These are phyloP conservation scores for Penicillium sp. DNA, from an alignment of 2,329 filamentous ascomycete genomes.

Conservation along the genomic window DNA sequence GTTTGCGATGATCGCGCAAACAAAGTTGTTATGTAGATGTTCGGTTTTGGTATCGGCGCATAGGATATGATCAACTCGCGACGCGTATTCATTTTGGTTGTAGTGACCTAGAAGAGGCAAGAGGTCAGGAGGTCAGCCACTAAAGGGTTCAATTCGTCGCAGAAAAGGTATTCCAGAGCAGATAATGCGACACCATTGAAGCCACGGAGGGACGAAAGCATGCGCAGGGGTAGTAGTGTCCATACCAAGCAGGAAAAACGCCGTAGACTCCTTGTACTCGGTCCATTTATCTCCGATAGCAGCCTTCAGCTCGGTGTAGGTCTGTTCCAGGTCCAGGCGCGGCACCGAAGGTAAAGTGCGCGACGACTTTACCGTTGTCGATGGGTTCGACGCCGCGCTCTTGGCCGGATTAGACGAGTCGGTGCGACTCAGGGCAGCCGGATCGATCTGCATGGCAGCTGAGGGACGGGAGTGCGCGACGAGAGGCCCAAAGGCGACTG, in stretches of 20 bases:
- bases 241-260: slow-evolving; percentile 59
- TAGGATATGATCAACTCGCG: slow-evolving; percentile 58
- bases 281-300: slow-evolving; percentile 62
- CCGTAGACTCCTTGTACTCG: slow-evolving; percentile 61
- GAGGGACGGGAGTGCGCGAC: slow-evolving; percentile 37
- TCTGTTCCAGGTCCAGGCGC: slow-evolving; percentile 63
- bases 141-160: slow-evolving; percentile 2
- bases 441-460: slow-evolving; percentile 48
- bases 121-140: slow-evolving; percentile 23
- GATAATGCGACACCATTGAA: not conserved
- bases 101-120: slow-evolving; percentile 50
- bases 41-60: slow-evolving; percentile 54
- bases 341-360: slow-evolving; percentile 57
- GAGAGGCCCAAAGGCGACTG: slow-evolving; percentile 43
- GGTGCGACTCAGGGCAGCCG: slow-evolving; percentile 46
- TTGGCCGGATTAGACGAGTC: slow-evolving; percentile 43
- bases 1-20: slow-evolving; percentile 62
- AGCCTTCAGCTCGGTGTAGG: slow-evolving; percentile 63
- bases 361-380: slow-evolving; percentile 49
- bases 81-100: slow-evolving; percentile 62
- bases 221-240: slow-evolving; percentile 2
- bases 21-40: slow-evolving; percentile 64
- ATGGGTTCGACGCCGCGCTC: slow-evolving; percentile 28
- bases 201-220: not conserved
- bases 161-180: slow-evolving; percentile 1